Conservation (phyloP, 129 eudicot genomes). For the Artemisia argyi region DNA sequence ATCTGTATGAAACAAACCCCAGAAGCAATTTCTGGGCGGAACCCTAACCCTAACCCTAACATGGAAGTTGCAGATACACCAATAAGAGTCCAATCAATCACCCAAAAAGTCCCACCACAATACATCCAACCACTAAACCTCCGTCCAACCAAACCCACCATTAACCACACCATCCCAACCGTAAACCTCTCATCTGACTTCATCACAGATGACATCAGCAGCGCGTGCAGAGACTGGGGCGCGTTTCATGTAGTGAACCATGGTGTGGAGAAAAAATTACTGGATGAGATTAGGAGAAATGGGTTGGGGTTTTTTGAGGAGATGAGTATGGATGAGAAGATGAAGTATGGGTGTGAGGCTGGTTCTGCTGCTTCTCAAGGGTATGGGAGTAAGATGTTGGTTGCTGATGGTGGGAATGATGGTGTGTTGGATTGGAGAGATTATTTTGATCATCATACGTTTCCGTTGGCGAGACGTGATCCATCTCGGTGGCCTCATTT, state of each 20-base stretch:
- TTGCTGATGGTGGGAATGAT: conserved; percentile 41
- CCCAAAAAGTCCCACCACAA: conserved; percentile 63
- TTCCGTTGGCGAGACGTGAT: conserved; percentile 63
- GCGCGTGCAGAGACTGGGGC: conserved; percentile 78
- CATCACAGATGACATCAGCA: conserved; percentile 23
- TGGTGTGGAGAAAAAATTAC: conserved; percentile 46
- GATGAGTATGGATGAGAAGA: conserved; percentile 41
- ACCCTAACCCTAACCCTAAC: too few relatives aligned
- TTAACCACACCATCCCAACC: conserved; percentile 37
- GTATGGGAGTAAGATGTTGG: conserved; percentile 86
- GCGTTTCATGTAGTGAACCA: conserved; percentile 83
- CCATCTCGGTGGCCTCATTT: conserved; percentile 67
- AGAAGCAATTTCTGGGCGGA: too few relatives aligned
- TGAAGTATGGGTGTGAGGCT: conserved; percentile 55
- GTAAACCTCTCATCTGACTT: conserved; percentile 37
- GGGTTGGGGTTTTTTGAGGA: conserved; percentile 63
- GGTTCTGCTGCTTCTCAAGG: conserved; percentile 78
- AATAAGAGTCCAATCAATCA: conserved; percentile 60
- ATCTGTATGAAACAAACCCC: background rate
- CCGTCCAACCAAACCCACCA: conserved; percentile 36
- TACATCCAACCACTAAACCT: conserved; percentile 78
- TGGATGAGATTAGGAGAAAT: conserved; percentile 46
- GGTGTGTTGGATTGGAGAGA: conserved; percentile 95
- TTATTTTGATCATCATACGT: conserved; percentile 86
- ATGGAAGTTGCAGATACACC: conserved; percentile 51